phyloP scores from a whole-genome alignment of 176 grass and related monocot genomes.

The Juncus effusus region DNA sequence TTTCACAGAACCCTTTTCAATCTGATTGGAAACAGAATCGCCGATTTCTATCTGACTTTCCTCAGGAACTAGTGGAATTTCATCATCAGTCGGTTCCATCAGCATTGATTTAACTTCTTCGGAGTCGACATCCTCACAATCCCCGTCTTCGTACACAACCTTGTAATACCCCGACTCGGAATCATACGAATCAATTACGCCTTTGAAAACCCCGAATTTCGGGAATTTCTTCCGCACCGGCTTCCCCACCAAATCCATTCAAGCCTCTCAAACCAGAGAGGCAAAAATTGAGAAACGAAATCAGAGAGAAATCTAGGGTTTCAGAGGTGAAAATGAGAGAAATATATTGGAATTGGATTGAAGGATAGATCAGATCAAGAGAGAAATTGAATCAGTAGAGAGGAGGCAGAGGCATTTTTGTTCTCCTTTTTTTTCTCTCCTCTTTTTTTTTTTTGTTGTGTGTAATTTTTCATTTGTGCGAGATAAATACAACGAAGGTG shows the following conservation, averaged over 20 bases:
- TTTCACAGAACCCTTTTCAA: constrained; percentile 8
- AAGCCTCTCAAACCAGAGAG: not conserved
- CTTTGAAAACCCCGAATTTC: constrained; percentile 48
- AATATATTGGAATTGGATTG: constrained; percentile 19
- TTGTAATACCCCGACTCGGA: constrained; percentile 56
- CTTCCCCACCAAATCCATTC: constrained; percentile 61
- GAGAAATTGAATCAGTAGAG: not conserved
- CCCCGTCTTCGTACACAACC: constrained; percentile 83
- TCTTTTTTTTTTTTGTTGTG: not conserved
- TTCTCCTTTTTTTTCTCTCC: not conserved
- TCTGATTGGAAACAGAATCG: constrained; percentile 14
- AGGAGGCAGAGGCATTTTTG: constrained; percentile 15
- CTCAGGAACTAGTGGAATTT: constrained; percentile 20
- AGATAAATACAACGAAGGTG: too few species aligned
- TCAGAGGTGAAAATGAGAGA: not conserved
- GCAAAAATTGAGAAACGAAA: constrained; percentile 5
- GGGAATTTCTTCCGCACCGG: constrained; percentile 67
- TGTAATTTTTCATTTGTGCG: not conserved
- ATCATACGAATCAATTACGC: constrained; percentile 79
- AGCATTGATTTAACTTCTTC: constrained; percentile 66
- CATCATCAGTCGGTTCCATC: constrained; percentile 27
- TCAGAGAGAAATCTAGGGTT: constrained; percentile 23
- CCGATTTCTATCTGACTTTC: not conserved
- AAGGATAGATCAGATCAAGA: constrained; percentile 1
- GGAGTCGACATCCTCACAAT: constrained; percentile 80